Conservation (phyloP, 805 yeast species). For the Candida insectorum region DNA sequence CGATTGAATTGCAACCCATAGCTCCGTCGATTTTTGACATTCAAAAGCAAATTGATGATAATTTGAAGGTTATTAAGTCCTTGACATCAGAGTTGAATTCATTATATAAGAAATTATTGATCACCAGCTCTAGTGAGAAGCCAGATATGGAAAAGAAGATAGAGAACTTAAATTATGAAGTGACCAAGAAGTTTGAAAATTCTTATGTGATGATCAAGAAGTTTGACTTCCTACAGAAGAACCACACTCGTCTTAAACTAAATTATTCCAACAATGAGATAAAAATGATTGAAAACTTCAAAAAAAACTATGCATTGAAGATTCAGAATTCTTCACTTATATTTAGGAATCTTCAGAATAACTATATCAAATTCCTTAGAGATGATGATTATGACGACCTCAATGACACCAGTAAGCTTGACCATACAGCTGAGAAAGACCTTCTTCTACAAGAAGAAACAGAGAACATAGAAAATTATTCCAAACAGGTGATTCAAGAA, state of each 20-base stretch:
- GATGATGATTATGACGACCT: slow-evolving; percentile 58
- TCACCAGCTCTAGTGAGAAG: slow-evolving; percentile 87
- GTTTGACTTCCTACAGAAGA: slow-evolving; percentile 43
- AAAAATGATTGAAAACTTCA: slow-evolving; percentile 71
- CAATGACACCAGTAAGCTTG: slow-evolving; percentile 5
- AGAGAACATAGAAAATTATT: slow-evolving; percentile 31
- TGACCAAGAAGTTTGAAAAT: slow-evolving; percentile 73
- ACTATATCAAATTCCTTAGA: slow-evolving; percentile 77
- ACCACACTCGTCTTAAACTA: slow-evolving; percentile 40
- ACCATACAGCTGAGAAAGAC: not conserved
- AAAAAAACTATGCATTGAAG: slow-evolving; percentile 78
- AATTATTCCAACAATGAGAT: slow-evolving; percentile 46
- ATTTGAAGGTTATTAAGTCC: slow-evolving; percentile 48
- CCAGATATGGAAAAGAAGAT: slow-evolving; percentile 71
- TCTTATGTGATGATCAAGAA: slow-evolving; percentile 75
- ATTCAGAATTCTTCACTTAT: slow-evolving; percentile 75
- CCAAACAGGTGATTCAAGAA: slow-evolving; percentile 29
- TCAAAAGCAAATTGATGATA: slow-evolving; percentile 65
- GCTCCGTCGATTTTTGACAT: slow-evolving; percentile 81
- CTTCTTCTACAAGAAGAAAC: slow-evolving; percentile 22
- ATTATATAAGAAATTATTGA: slow-evolving; percentile 73
- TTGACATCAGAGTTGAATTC: slow-evolving; percentile 60
- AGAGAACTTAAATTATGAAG: slow-evolving; percentile 69
- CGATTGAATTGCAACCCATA: slow-evolving; percentile 53
- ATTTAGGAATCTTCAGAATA: slow-evolving; percentile 84